These are phyloP conservation scores for Alopecurus myosuroides DNA, from an alignment of 176 grass and related monocot genomes.

Conservation along the genomic window DNA sequence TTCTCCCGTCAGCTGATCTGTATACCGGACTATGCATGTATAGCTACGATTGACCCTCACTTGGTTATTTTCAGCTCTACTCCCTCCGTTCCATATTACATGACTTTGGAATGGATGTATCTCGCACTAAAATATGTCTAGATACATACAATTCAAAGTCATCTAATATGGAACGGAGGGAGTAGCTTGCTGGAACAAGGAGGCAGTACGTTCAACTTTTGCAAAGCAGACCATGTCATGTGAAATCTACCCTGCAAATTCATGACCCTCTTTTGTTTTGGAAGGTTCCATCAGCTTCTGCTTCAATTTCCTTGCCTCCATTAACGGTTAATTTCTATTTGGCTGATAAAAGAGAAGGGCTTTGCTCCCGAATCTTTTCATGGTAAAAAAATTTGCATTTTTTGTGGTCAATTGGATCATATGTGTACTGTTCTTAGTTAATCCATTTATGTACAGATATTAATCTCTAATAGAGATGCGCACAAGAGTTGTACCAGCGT, in stretches of 20 bases:
- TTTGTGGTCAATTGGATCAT: background rate
- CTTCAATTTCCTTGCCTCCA: too few species aligned
- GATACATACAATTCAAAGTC: too few species aligned
- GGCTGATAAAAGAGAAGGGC: conserved; percentile 71
- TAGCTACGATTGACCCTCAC: conserved; percentile 3
- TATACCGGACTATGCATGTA: background rate
- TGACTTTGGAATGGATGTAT: too few species aligned
- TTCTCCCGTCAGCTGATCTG: too few species aligned
- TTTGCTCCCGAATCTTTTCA: conserved; percentile 68
- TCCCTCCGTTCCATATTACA: too few species aligned
- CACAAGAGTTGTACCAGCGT: conserved; percentile 20
- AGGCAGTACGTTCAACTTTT: conserved; percentile 68
- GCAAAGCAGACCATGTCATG: conserved; percentile 38
- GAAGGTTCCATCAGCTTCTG: too few species aligned
- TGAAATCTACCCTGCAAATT: conserved; percentile 55
- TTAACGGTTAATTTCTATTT: too few species aligned
- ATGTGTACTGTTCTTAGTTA: background rate
- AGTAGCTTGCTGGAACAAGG: conserved; percentile 86
- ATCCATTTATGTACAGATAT: conserved; percentile 45
- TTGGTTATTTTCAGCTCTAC: background rate
- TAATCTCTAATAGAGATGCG: conserved; percentile 73
- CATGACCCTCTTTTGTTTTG: conserved; percentile 78
- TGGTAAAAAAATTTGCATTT: conserved; percentile 34
- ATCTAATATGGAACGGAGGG: too few species aligned
- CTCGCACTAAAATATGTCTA: too few species aligned